These are phyloP conservation scores for Lactifluus piperatus DNA, from an alignment of 768 basidiomycete genomes.

Conservation along the genomic window DNA sequence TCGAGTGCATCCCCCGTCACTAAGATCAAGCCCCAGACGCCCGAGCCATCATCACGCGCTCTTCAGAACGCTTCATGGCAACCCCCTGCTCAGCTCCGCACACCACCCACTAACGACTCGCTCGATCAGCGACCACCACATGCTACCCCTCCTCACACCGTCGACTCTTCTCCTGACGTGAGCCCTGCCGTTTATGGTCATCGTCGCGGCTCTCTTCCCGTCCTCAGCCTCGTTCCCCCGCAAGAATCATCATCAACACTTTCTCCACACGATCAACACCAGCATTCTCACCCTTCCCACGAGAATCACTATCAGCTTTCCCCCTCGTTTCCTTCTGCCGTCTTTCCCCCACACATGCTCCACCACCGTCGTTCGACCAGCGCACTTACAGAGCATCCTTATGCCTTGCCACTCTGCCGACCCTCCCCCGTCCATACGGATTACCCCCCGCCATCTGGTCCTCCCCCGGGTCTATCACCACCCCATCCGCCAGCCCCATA, in stretches of 20 bases:
- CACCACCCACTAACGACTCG: neutral
- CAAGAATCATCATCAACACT: slow-evolving; percentile 3
- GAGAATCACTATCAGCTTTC: neutral
- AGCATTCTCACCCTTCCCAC: neutral
- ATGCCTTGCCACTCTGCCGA: slow-evolving; percentile 1
- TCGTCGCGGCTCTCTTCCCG: slow-evolving; percentile 17
- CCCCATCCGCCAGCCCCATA: slow-evolving; percentile 4
- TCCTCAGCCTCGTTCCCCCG: slow-evolving; percentile 11
- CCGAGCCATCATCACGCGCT: slow-evolving; percentile 12
- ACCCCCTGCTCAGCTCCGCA: slow-evolving; percentile 2
- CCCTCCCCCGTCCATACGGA: slow-evolving; percentile 1
- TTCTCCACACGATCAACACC: neutral
- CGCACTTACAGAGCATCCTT: slow-evolving; percentile 11
- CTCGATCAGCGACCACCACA: neutral
- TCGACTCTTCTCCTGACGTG: slow-evolving; percentile 2
- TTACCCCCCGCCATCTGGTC: slow-evolving; percentile 10
- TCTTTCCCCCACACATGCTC: slow-evolving; percentile 5
- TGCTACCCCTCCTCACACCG: neutral
- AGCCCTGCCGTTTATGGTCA: slow-evolving; percentile 5
- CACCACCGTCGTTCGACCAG: slow-evolving; percentile 17
- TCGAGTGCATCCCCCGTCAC: slow-evolving; percentile 13
- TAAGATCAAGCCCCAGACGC: slow-evolving; percentile 15
- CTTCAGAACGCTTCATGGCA: slow-evolving; percentile 9
- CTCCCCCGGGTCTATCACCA: slow-evolving; percentile 7
- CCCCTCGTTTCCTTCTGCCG: slow-evolving; percentile 9